Conservation (phyloP, 345 rosid species). For the Turnera subulata region DNA sequence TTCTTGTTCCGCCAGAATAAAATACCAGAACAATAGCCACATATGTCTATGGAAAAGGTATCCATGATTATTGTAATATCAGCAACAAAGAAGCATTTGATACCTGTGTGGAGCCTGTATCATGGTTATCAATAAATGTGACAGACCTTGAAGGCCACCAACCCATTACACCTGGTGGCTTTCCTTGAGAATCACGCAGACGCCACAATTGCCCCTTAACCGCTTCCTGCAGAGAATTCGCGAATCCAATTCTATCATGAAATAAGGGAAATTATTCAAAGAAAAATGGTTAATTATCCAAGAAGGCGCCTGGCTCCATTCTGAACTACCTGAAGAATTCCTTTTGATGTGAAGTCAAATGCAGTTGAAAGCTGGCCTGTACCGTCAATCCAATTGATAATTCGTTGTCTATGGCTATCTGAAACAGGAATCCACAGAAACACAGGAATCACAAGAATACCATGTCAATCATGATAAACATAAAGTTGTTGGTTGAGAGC, state of each 20-base stretch:
- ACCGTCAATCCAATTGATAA: slow-evolving; percentile 76
- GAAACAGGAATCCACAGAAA: slow-evolving; percentile 14
- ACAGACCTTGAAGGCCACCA: slow-evolving; percentile 97
- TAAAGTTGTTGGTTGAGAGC: not conserved
- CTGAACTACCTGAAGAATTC: slow-evolving; percentile 69
- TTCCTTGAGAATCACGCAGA: slow-evolving; percentile 71
- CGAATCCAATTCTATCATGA: not conserved
- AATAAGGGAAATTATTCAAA: not conserved
- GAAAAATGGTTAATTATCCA: not conserved
- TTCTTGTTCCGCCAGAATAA: too few species aligned
- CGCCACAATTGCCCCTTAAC: slow-evolving; percentile 87
- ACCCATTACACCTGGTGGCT: slow-evolving; percentile 91
- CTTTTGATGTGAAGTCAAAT: slow-evolving; percentile 92
- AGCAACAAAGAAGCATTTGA: not conserved
- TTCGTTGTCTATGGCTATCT: slow-evolving; percentile 83
- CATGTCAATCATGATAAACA: not conserved
- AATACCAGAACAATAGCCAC: not conserved
- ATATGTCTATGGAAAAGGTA: not conserved
- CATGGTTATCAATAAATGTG: slow-evolving; percentile 87
- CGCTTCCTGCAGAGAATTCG: slow-evolving; percentile 55
- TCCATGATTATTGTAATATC: not conserved
- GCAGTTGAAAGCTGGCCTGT: slow-evolving; percentile 76
- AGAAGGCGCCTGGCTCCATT: not conserved
- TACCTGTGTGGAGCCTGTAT: slow-evolving; percentile 94
- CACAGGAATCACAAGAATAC: not conserved